Evolutionary conservation across 495 filamentous ascomycete species (phyloP).

Genomic region (Terfezia boudieri): DNA sequence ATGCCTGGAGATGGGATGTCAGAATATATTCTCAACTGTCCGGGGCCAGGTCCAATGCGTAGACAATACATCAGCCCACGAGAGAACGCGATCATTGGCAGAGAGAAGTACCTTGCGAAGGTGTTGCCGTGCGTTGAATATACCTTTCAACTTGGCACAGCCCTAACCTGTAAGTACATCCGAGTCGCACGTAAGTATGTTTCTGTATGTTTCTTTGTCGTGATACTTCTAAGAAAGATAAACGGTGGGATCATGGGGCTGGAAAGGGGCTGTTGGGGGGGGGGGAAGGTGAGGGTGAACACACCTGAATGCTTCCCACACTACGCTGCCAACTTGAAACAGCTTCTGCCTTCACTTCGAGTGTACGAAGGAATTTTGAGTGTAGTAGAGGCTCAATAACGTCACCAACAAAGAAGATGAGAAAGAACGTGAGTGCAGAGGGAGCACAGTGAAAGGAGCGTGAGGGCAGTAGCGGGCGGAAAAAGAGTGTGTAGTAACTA

Average conservation of each 20-base stretch:
- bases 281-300: background rate
- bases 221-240: background rate
- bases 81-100: too few species aligned
- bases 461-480: conserved; percentile 1
- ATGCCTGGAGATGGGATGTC: too few species aligned
- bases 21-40: too few species aligned
- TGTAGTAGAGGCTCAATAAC: conserved; percentile 1
- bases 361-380: background rate
- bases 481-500: too few species aligned
- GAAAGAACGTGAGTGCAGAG: conserved; percentile 16
- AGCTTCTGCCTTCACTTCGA: background rate
- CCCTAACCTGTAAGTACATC: background rate
- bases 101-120: background rate
- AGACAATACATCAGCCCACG: too few species aligned
- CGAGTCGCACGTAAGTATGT: background rate
- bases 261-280: background rate
- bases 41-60: too few species aligned
- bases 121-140: background rate
- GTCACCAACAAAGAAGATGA: conserved; percentile 6
- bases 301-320: background rate
- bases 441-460: conserved; percentile 9
- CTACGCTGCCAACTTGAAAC: background rate
- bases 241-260: background rate
- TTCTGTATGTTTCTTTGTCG: background rate
- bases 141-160: background rate